Evolutionary conservation across 371 early-diverging fungal species (phyloP).

Genomic region (Mortierella sp.): DNA sequence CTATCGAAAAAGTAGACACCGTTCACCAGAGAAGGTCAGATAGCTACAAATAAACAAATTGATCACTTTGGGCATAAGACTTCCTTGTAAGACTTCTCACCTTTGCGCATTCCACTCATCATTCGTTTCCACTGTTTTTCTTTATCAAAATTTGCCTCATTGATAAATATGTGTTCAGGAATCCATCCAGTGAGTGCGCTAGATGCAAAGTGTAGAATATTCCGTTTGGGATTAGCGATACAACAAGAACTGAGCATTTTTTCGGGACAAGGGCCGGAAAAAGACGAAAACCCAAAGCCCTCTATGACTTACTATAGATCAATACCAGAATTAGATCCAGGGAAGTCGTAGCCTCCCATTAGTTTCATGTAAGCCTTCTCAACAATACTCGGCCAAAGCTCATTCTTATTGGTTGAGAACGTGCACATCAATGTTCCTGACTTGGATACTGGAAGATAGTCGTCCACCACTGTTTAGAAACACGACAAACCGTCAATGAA

Average conservation of each 20-base stretch:
- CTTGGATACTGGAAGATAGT: conserved; percentile 83
- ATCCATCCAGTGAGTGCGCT: conserved; percentile 92
- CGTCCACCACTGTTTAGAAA: conserved; percentile 80
- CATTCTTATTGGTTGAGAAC: conserved; percentile 78
- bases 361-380: conserved; percentile 96
- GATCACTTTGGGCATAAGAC: neutral
- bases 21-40: conserved; percentile 35
- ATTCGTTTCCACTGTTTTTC: conserved; percentile 83
- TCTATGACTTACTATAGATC: conserved; percentile 75
- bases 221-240: no score
- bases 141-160: conserved; percentile 71
- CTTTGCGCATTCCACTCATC: conserved; percentile 73
- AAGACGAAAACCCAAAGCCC: neutral
- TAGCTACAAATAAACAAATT: no score
- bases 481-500: neutral
- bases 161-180: conserved; percentile 89
- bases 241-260: no score
- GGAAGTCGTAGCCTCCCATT: conserved; percentile 95
- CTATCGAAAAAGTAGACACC: conserved; percentile 34
- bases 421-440: conserved; percentile 85
- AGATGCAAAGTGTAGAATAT: neutral
- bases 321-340: conserved; percentile 92
- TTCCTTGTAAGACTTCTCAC: conserved; percentile 47
- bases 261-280: neutral
- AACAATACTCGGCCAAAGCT: conserved; percentile 88